Evolutionary conservation across 345 rosid species (phyloP), one percentile per base, ranked within the genome.

Genomic region (Eucalyptus camaldulensis): DNA sequence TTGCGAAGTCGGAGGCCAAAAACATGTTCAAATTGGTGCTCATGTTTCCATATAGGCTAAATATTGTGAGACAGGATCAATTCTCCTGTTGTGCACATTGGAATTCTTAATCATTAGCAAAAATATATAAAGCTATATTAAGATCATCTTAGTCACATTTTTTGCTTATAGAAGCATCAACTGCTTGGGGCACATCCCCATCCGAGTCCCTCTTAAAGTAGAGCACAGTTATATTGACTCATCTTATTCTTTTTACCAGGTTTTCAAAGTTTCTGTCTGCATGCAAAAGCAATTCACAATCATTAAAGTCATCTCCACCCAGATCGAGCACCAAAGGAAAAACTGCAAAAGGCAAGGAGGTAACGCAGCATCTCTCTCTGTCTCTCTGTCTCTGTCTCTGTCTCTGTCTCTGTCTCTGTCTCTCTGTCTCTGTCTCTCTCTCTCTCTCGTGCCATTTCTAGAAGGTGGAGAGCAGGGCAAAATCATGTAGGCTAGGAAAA

Each of bases 401-500:
- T 80, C 8, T 31, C 80, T 67, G 7, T 85, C 72, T 19, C 72
- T 80, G 3, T 69, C 80, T 33, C 44, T 65, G 21, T 72, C 24
- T 87, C 85, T 16, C 88, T 88, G n/a, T n/a, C n/a, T n/a, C n/a
- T n/a, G n/a, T n/a, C 4, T 69, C 80, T 33, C 44, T 65, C 40
- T 72, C 24, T 87, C 85, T 16, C 88, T 88, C 19, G 47, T 56
- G 54, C 31, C 40, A 58, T 51, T 86, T 90, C 87, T 93, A 96
- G 96, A 97, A 94, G 93, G 95, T 97, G 43, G 98, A 96, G 93
- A 98, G 95, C 92, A 95, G 93, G 92, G 96, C 96, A 92, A 96
- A 95, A 72, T 6, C 14, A 37, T 40, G 83, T 40, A 37, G 47
- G 47, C 43, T 76, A 37, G 8, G 27, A 76, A 76, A 76, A 76